phyloP scores from a whole-genome alignment of 2,329 filamentous ascomycete species.

The Beauveria varroae region DNA sequence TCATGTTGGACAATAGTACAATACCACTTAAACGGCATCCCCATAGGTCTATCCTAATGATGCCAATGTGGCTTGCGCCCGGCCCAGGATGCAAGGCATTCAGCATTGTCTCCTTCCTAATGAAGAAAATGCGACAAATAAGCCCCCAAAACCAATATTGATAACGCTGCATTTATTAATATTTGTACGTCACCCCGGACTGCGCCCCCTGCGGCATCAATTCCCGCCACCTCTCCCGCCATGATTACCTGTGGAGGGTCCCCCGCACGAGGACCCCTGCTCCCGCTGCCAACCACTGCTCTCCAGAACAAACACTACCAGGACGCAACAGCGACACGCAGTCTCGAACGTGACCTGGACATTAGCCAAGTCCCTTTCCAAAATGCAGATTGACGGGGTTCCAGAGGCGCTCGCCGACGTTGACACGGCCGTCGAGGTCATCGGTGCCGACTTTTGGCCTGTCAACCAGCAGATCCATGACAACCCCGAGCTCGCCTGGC shows the following conservation, averaged over 20 bases:
- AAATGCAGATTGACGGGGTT: background rate
- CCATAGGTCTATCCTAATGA: no score
- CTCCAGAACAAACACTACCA: background rate
- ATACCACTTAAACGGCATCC: background rate
- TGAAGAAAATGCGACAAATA: background rate
- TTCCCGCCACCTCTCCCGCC: background rate
- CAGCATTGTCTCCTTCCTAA: background rate
- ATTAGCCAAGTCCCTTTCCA: background rate
- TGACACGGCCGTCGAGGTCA: conserved; percentile 13
- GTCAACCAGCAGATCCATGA: conserved; percentile 35
- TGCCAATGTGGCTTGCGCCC: background rate
- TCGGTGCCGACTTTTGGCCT: conserved; percentile 21
- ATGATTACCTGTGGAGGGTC: background rate
- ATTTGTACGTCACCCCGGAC: background rate
- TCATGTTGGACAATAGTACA: no score
- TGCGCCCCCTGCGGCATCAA: background rate
- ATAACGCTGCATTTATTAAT: background rate
- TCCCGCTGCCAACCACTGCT: no score
- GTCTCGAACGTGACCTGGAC: no score
- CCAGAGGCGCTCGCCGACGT: conserved; percentile 24
- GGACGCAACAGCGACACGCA: background rate
- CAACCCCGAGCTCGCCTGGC: conserved; percentile 34
- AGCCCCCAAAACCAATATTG: background rate
- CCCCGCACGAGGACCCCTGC: background rate
- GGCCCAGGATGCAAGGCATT: background rate